Conservation (phyloP, 148 eudicot genomes). For the Fagopyrum esculentum region DNA sequence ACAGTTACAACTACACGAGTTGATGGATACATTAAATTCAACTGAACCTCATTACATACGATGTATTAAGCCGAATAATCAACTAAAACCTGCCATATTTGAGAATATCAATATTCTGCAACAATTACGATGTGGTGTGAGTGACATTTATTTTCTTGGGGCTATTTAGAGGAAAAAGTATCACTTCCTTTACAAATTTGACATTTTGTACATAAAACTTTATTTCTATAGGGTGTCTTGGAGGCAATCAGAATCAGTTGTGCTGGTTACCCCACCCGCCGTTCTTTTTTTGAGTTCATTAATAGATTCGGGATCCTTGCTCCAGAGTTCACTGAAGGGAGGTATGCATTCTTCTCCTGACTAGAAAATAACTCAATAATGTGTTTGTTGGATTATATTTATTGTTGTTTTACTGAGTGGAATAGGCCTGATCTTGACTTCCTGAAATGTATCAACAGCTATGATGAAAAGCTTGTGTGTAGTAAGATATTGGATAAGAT, state of each 20-base stretch:
- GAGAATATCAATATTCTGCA: constrained; percentile 88
- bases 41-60: constrained; percentile 94
- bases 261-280: constrained; percentile 99
- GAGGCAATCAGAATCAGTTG: constrained; percentile 99
- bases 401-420: not conserved
- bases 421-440: not conserved
- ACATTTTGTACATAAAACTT: not conserved
- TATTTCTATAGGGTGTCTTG: constrained; percentile 70
- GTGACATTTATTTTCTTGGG: constrained; percentile 25
- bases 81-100: constrained; percentile 75
- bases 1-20: constrained; percentile 84
- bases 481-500: constrained; percentile 74
- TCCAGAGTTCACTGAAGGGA: constrained; percentile 58
- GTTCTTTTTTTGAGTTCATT: constrained; percentile 88
- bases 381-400: not conserved
- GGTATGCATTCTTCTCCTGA: constrained; percentile 34
- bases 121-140: constrained; percentile 99
- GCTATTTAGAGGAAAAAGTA: not conserved
- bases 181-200: not conserved
- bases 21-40: constrained; percentile 89
- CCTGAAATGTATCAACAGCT: constrained; percentile 32
- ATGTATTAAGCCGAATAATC: constrained; percentile 97
- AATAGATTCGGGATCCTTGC: constrained; percentile 97
- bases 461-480: constrained; percentile 78
- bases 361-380: constrained; percentile 6